These are phyloP conservation scores for Oropetium thomaeum DNA, from an alignment of 176 grass and related monocot species.

Conservation along the genomic window DNA sequence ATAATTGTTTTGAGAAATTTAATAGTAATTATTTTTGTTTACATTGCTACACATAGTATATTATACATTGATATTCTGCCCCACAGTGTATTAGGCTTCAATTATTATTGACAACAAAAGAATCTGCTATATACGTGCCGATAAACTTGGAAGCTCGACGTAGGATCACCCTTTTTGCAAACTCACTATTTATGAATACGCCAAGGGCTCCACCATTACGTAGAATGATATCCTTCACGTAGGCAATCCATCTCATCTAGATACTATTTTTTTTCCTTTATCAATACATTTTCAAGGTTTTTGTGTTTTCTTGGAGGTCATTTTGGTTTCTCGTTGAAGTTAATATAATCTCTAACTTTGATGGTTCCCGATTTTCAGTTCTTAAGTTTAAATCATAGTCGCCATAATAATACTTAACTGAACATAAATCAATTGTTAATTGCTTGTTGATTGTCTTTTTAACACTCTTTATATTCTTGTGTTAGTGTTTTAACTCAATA, in stretches of 20 bases:
- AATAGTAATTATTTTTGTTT: conserved; percentile 13
- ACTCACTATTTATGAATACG: conserved; percentile 97
- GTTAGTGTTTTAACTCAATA: conserved; percentile 96
- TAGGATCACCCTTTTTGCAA: conserved; percentile 96
- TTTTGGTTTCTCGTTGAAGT: background rate
- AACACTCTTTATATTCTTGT: conserved; percentile 16
- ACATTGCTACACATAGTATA: background rate
- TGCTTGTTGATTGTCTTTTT: too few species aligned
- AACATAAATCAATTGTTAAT: background rate
- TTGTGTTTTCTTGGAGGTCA: background rate
- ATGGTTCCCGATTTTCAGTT: background rate
- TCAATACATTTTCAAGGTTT: background rate
- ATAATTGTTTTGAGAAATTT: conserved; percentile 2
- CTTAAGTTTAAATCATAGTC: background rate
- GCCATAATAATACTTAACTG: conserved; percentile 3
- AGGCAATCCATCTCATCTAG: background rate
- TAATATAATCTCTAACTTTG: background rate
- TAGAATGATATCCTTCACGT: conserved; percentile 94
- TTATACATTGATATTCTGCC: conserved; percentile 14
- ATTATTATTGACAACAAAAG: conserved; percentile 79
- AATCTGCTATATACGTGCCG: conserved; percentile 92
- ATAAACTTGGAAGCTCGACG: conserved; percentile 82
- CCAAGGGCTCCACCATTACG: conserved; percentile 65
- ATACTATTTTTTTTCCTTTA: background rate
- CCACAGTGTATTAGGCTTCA: conserved; percentile 79